Percentiles rank a stretch among this genome's conserved stretches.
These are phyloP conservation scores for Phytophthora brassicae DNA, from an alignment of 352 stramenopile genomes.

Conservation along the genomic window DNA sequence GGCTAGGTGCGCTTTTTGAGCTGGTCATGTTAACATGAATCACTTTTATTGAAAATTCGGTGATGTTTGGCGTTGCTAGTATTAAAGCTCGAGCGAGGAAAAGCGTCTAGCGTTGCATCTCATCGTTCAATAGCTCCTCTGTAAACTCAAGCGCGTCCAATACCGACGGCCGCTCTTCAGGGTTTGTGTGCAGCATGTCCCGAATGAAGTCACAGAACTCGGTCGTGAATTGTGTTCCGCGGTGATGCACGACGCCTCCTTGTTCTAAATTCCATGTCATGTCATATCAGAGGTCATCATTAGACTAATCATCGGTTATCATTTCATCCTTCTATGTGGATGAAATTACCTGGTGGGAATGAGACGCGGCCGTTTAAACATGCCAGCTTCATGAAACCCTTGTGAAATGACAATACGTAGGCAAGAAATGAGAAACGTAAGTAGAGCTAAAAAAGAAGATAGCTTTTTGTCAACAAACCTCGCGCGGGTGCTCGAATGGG, in stretches of 20 bases:
- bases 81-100: neutral
- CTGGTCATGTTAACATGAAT: slow-evolving; percentile 23
- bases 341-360: slow-evolving; percentile 62
- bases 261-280: slow-evolving; percentile 40
- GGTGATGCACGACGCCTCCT: slow-evolving; percentile 62
- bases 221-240: slow-evolving; percentile 63
- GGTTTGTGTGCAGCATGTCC: slow-evolving; percentile 85
- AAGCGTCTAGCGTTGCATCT: slow-evolving; percentile 45
- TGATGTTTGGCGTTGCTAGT: neutral
- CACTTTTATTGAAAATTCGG: slow-evolving; percentile 26
- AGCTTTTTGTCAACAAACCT: slow-evolving; percentile 40
- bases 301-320: neutral
- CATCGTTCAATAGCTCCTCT: slow-evolving; percentile 72
- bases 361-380: slow-evolving; percentile 76
- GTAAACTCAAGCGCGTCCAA: slow-evolving; percentile 84
- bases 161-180: slow-evolving; percentile 76
- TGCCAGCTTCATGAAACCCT: slow-evolving; percentile 86
- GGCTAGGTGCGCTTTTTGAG: slow-evolving; percentile 11
- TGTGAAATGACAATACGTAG: neutral
- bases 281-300: neutral
- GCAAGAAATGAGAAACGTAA: neutral
- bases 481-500: slow-evolving; percentile 76
- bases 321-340: no score
- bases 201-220: slow-evolving; percentile 89
- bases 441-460: neutral